Evolutionary conservation across 768 basidiomycete genomes (phyloP).

Genomic region (Guyanaporus albipodus): DNA sequence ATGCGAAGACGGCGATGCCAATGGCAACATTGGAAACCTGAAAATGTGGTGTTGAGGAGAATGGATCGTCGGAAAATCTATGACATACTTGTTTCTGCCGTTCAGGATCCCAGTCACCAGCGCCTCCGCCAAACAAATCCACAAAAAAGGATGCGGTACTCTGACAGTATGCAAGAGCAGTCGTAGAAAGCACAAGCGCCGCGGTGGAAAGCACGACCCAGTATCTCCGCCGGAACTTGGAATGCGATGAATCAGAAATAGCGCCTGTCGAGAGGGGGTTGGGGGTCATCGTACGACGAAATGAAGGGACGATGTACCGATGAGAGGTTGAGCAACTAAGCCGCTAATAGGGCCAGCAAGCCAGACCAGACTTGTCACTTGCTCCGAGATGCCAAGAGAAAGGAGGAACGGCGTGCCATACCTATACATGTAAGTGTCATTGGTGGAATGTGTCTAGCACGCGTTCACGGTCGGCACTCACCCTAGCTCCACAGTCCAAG

Average conservation of each 20-base stretch:
- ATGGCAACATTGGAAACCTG: constrained; percentile 74
- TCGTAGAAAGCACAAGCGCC: constrained; percentile 72
- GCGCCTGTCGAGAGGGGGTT: constrained; percentile 66
- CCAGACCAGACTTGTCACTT: constrained; percentile 94
- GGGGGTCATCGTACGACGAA: constrained; percentile 2
- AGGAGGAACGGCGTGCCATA: constrained; percentile 95
- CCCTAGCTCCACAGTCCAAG: constrained; percentile 96
- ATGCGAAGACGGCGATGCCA: constrained; percentile 79
- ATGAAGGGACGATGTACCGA: constrained; percentile 51
- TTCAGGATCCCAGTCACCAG: constrained; percentile 85
- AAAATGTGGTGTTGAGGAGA: not conserved
- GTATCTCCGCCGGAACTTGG: constrained; percentile 85
- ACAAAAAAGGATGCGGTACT: constrained; percentile 70
- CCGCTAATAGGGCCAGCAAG: constrained; percentile 93
- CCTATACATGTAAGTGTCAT: constrained; percentile 38
- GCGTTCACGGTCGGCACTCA: constrained; percentile 35
- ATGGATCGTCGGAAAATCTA: not conserved
- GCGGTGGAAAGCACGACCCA: constrained; percentile 91
- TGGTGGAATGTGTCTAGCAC: not conserved
- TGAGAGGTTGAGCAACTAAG: constrained; percentile 93
- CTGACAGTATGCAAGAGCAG: constrained; percentile 81
- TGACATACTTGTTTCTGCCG: constrained; percentile 53
- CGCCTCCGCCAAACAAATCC: constrained; percentile 68
- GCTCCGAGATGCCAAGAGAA: constrained; percentile 75
- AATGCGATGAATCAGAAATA: constrained; percentile 90